These are phyloP conservation scores for Fusarium sp. DNA, from an alignment of 2,329 filamentous ascomycete species.

Conservation along the genomic window DNA sequence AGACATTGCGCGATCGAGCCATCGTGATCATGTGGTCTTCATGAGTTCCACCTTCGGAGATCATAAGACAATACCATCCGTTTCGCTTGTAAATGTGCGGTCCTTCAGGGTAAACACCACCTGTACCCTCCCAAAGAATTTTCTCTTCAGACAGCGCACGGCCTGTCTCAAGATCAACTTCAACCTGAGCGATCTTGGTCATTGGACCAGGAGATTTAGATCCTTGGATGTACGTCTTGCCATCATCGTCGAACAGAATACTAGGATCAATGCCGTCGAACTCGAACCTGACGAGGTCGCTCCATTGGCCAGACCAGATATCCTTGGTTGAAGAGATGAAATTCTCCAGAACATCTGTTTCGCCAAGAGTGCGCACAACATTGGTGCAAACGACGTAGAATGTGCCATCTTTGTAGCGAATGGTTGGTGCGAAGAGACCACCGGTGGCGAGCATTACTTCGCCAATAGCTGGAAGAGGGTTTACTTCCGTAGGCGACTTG, in stretches of 20 bases:
- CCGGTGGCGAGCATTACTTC: conserved; percentile 10
- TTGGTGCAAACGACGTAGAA: conserved; percentile 25
- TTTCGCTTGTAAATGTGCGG: conserved; percentile 22
- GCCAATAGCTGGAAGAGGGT: conserved; percentile 1
- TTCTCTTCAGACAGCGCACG: neutral
- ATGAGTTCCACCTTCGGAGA: conserved; percentile 14
- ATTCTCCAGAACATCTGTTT: neutral
- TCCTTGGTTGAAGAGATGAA: conserved; percentile 3
- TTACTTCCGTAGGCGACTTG: conserved; percentile 1
- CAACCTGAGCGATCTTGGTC: conserved; percentile 10
- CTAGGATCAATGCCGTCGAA: conserved; percentile 15
- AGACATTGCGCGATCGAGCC: conserved; percentile 2
- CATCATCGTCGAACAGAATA: conserved; percentile 9
- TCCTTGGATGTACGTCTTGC: conserved; percentile 11
- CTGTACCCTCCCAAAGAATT: conserved; percentile 10
- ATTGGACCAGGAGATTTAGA: conserved; percentile 1
- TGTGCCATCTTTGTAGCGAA: neutral
- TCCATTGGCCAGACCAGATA: conserved; percentile 19
- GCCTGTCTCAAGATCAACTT: conserved; percentile 8
- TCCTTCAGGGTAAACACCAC: conserved; percentile 5
- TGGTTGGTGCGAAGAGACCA: conserved; percentile 9
- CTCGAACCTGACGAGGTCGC: conserved; percentile 12
- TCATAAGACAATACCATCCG: conserved; percentile 17
- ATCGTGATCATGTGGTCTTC: conserved; percentile 25
- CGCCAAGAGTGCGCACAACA: neutral